A percentile compares a stretch with the other conserved stretches of the same genome.
These are phyloP conservation scores for Clonostachys sp. DNA, from an alignment of 2,329 filamentous ascomycete species.

Conservation along the genomic window DNA sequence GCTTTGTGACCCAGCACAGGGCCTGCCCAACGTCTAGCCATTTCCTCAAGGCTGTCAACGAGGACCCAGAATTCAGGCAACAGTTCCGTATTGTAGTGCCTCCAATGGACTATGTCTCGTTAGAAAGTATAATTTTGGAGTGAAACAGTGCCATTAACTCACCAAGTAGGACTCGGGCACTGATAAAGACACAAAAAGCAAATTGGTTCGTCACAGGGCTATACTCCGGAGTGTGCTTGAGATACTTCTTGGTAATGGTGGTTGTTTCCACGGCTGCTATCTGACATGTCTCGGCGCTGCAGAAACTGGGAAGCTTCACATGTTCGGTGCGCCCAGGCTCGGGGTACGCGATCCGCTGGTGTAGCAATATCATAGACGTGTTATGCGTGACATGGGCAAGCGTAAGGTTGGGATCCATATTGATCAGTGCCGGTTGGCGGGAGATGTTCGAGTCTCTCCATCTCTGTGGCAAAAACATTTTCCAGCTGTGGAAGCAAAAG, in stretches of 20 bases:
- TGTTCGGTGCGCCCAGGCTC: conserved; percentile 16
- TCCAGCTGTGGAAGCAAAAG: conserved; percentile 20
- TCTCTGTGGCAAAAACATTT: conserved; percentile 34
- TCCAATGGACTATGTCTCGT: conserved; percentile 14
- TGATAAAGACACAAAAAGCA: conserved; percentile 39
- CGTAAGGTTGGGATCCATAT: conserved; percentile 44
- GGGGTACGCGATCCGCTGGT: conserved; percentile 42
- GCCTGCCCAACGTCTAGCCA: conserved; percentile 18
- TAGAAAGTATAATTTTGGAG: background rate
- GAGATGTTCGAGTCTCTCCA: conserved; percentile 31
- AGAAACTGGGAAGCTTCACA: conserved; percentile 30
- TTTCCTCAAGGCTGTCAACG: conserved; percentile 18
- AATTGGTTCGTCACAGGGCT: conserved; percentile 29
- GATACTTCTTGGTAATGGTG: conserved; percentile 38
- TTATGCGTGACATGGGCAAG: conserved; percentile 44
- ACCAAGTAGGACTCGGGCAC: conserved; percentile 32
- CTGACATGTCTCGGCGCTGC: conserved; percentile 43
- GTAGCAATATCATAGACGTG: conserved; percentile 41
- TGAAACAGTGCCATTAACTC: background rate
- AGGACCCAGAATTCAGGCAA: conserved; percentile 18
- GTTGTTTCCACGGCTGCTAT: conserved; percentile 38
- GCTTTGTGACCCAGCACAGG: conserved; percentile 1
- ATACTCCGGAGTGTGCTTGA: conserved; percentile 23
- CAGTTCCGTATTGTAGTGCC: conserved; percentile 13
- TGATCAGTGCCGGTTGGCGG: conserved; percentile 11